Evolutionary conservation across 768 basidiomycete genomes (phyloP), one percentile per base, ranked within the genome.

Genomic region (Russula emetica): DNA sequence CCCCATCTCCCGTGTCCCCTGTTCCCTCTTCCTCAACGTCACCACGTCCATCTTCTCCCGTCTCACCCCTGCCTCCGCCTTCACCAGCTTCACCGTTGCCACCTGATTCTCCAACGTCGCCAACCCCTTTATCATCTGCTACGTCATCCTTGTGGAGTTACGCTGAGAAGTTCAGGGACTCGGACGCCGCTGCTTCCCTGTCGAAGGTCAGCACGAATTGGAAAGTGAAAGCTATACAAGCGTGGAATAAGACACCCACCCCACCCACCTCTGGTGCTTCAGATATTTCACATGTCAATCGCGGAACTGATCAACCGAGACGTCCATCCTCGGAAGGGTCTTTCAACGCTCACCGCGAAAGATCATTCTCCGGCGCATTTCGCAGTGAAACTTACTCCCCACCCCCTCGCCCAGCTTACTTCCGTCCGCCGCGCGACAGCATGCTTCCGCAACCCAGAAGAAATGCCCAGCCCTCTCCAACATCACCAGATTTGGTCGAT

Each of bases 171-270:
- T 70, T 92, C 16, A 86, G 82, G 70, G 85, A 88, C 58, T 89
- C 88, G 2, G 87, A 91, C 69, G 76, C 88, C 1, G 78, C 84
- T 42, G 90, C 90, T 14, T 78, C 82, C 1, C 74, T 91, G 18
- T 78, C 90, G 2, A 92, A 90, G 74, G 84, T 81, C 59, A 85
- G 88, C 73, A 87, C 82, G 28, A 91, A 91, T 66, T 88, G 85
- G 86, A 81, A 83, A 22, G 88, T 87, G 22, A 85, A 79, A 67
- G 84, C 85, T 18, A 69, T 85, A 51, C 67, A 80, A 60, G 76
- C 69, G 11, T 72, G 73, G 74, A 71, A 59, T 38, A 58, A 61
- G 60, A 53, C 42, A n/a, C 60, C 62, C 5, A 62, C 70, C n/a
- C 64, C 71, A 0, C 61, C 72, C 10, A 70, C 71, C 60, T 36